These are phyloP conservation scores for Tricladium varicosporioides DNA, from an alignment of 2,329 filamentous ascomycete genomes.

Conservation along the genomic window DNA sequence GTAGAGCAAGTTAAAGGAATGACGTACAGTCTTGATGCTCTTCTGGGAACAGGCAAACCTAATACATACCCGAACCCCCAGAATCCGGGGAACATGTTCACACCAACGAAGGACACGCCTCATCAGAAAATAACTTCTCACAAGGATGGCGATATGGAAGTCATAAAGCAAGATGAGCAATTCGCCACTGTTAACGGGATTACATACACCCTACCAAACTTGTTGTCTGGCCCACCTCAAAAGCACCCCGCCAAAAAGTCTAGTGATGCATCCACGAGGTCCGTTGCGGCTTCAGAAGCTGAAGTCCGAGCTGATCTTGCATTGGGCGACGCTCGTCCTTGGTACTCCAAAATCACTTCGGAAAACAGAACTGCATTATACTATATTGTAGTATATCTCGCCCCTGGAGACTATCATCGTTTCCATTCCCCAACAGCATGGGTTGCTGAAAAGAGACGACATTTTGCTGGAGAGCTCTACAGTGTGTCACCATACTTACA, in stretches of 20 bases:
- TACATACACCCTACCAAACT: conserved; percentile 83
- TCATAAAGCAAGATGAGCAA: conserved; percentile 80
- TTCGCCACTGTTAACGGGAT: conserved; percentile 95
- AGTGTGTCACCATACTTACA: conserved; percentile 94
- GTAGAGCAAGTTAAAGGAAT: conserved; percentile 99
- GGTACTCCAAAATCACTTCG: conserved; percentile 65
- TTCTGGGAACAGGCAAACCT: conserved; percentile 70
- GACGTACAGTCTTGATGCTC: conserved; percentile 92
- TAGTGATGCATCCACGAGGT: conserved; percentile 69
- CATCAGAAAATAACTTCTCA: conserved; percentile 27
- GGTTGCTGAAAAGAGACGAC: conserved; percentile 92
- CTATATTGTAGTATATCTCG: conserved; percentile 93
- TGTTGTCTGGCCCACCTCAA: conserved; percentile 70
- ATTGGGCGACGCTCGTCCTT: conserved; percentile 59
- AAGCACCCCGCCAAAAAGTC: conserved; percentile 42
- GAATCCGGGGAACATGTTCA: conserved; percentile 48
- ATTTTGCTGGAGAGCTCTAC: conserved; percentile 95
- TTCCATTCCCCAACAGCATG: conserved; percentile 95
- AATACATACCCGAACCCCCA: conserved; percentile 33
- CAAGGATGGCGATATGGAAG: conserved; percentile 49
- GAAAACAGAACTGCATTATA: conserved; percentile 73
- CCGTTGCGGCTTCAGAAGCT: conserved; percentile 71
- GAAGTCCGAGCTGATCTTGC: conserved; percentile 84
- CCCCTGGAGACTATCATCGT: conserved; percentile 95
- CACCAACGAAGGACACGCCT: conserved; percentile 19